phyloP scores from a whole-genome alignment of 2,329 filamentous ascomycete species.

The Onygena corvina region DNA sequence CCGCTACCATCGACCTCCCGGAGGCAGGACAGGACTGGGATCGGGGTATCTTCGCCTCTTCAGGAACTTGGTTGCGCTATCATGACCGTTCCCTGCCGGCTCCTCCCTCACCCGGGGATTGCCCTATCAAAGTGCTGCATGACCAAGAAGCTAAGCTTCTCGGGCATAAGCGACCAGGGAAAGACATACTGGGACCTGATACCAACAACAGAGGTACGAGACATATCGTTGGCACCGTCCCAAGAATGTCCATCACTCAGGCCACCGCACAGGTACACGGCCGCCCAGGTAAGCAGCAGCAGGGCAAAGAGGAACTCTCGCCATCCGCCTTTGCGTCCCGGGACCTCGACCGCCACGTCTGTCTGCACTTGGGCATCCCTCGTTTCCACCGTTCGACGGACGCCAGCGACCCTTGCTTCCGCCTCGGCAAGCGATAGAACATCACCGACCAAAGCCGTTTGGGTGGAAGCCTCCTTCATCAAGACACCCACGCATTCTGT shows the following conservation, averaged over 20 bases:
- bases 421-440: slow-evolving; percentile 6
- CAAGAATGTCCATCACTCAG: slow-evolving; percentile 2
- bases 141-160: slow-evolving; percentile 10
- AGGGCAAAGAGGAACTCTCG: slow-evolving; percentile 8
- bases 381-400: slow-evolving; percentile 1
- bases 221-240: slow-evolving; percentile 14
- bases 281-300: slow-evolving; percentile 14
- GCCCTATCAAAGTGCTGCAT: slow-evolving; percentile 15
- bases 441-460: slow-evolving; percentile 6
- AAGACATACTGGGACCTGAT: slow-evolving; percentile 6
- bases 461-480: not conserved
- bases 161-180: slow-evolving; percentile 9
- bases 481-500: slow-evolving; percentile 6
- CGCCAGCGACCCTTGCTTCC: slow-evolving; percentile 8
- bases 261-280: slow-evolving; percentile 9
- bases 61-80: not conserved
- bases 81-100: not conserved
- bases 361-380: slow-evolving; percentile 13
- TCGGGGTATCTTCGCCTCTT: not conserved
- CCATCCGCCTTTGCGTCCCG: slow-evolving; percentile 5
- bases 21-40: not conserved
- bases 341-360: slow-evolving; percentile 9
- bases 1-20: not conserved
- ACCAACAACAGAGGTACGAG: slow-evolving; percentile 6
- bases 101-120: slow-evolving; percentile 12